phyloP scores from a whole-genome alignment of 2,329 filamentous ascomycete species.

The Colletotrichum filicis region DNA sequence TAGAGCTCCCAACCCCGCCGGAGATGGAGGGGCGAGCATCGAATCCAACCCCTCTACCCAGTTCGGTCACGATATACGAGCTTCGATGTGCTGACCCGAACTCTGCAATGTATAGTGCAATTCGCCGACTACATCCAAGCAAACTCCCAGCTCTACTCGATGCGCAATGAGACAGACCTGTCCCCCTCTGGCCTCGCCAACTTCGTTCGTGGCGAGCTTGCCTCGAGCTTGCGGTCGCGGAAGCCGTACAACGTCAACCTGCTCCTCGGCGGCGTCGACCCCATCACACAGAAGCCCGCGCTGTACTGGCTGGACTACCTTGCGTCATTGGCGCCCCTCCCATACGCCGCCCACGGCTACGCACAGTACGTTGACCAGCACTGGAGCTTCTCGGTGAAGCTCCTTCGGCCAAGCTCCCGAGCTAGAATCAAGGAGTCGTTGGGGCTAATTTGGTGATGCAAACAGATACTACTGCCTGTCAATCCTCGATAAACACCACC shows the following conservation, averaged over 20 bases:
- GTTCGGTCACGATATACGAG: not conserved
- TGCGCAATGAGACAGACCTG: conserved; percentile 95
- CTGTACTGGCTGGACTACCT: conserved; percentile 99
- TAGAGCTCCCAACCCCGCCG: conserved; percentile 3
- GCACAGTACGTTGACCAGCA: conserved; percentile 76
- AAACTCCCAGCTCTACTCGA: conserved; percentile 97
- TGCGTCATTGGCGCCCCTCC: conserved; percentile 85
- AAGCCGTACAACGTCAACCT: conserved; percentile 98
- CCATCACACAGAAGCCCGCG: conserved; percentile 89
- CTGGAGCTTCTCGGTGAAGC: conserved; percentile 30
- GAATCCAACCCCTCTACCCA: not conserved
- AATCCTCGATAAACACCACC: conserved; percentile 98
- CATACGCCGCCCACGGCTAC: conserved; percentile 97
- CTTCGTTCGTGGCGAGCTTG: conserved; percentile 95
- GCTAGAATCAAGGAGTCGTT: not conserved
- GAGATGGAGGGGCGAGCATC: not conserved
- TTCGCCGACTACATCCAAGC: conserved; percentile 99
- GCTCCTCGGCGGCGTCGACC: conserved; percentile 91
- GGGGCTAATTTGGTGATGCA: conserved; percentile 37
- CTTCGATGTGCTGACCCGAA: conserved; percentile 28
- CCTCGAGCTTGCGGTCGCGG: conserved; percentile 87
- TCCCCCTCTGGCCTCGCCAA: conserved; percentile 88
- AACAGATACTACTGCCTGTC: conserved; percentile 96
- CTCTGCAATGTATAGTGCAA: conserved; percentile 73
- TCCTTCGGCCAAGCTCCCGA: not conserved